Conservation (phyloP, 2,329 filamentous ascomycete genomes). For the Pyrenophora teres region DNA sequence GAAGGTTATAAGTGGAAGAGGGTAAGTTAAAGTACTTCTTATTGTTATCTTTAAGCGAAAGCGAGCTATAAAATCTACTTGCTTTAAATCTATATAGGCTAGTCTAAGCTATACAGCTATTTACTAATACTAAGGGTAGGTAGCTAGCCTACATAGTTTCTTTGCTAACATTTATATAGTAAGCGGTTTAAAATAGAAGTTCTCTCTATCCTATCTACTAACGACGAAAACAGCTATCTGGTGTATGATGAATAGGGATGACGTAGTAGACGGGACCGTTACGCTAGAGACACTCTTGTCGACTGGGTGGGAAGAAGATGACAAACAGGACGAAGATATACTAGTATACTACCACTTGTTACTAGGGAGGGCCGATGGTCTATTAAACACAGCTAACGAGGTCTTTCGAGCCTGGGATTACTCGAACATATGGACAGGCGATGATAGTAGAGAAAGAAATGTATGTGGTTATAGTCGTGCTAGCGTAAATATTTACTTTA, state of each 20-base stretch:
- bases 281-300: constrained; percentile 6
- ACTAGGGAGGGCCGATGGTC: constrained; percentile 9
- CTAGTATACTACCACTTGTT: neutral
- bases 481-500: constrained; percentile 11
- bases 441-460: constrained; percentile 1
- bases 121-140: too few relatives aligned
- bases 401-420: constrained; percentile 3
- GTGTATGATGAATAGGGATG: constrained; percentile 6
- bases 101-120: constrained; percentile 8
- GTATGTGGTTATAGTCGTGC: constrained; percentile 8
- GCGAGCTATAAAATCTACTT: constrained; percentile 7
- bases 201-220: constrained; percentile 5
- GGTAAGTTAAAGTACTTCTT: constrained; percentile 11
- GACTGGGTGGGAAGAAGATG: constrained; percentile 8
- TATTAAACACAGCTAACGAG: constrained; percentile 8
- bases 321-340: neutral
- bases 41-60: constrained; percentile 5
- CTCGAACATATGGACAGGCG: constrained; percentile 2
- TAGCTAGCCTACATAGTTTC: too few relatives aligned
- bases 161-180: constrained; percentile 9
- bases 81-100: constrained; percentile 7
- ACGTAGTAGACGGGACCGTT: constrained; percentile 6
- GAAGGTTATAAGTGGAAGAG: constrained; percentile 8
- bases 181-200: constrained; percentile 5
- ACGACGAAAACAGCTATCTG: constrained; percentile 7